Base-by-base conservation (phyloP, 345 rosid genomes). In the Eucalyptus curtisii region DNA sequence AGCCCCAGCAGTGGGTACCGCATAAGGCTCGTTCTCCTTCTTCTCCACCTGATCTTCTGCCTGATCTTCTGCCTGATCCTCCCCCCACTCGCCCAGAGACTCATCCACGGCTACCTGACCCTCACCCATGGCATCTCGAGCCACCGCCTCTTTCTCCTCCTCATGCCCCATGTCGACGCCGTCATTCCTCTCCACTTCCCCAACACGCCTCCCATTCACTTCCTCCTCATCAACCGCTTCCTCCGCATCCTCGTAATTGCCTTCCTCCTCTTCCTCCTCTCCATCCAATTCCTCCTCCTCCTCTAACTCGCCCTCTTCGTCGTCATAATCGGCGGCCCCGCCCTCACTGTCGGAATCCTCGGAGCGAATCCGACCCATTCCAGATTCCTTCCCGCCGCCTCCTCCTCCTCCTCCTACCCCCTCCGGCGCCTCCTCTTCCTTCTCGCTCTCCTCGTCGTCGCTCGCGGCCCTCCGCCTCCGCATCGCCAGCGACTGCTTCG, bases 1-100 rank as follows among this genome's bases (percentile, higher is more conserved):
- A 2, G 99, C 98, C 55, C 99, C 99, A 86, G 98, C 98, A 89
- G 99, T 96, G 24, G 99, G 99, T 86, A 97, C 99, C 2, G 98
- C 97, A 89, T 92, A 97, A 6, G 98, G 99, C 87, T 97, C 97
- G 85, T 93, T 96, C 90, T 90, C 95, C 91, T 95, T 94, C 93
- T 94, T 96, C 93, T 89, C 96, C 66, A 57, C 92, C 87, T 84
- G 93, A 31, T 85, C 96, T 48, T 87, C 94, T 82, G 27, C 92
- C 87, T 84, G 93, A 31, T 85, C 96, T 48, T 87, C 94, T 82
- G 27, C 91, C 59, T 20, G 91, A 88, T 89, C 90, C 25, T 87
- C 87, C 24, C 80, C 91, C 49, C 57, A 90, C 86, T 31, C 88
- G 13, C 68, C 90, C 49, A 13, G 90, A 13, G 20, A 80, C 57